A percentile compares a stretch with the other conserved stretches of the same genome.
phyloP scores from a whole-genome alignment of 768 basidiomycete genomes.

The Hericium erinaceus region DNA sequence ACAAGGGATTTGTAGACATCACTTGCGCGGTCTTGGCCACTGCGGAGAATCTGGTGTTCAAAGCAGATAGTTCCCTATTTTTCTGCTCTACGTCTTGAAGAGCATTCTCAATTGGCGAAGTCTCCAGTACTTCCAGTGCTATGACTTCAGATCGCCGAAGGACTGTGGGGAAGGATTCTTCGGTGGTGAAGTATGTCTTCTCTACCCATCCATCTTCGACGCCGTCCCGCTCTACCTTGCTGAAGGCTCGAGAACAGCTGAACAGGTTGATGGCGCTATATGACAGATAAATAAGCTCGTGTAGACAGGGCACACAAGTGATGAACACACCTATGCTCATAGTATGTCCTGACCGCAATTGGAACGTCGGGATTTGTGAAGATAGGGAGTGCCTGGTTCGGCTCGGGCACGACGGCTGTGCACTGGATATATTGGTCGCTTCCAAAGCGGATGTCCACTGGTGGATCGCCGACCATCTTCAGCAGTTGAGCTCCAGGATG shows the following conservation, averaged over 20 bases:
- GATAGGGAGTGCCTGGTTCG: conserved; percentile 64
- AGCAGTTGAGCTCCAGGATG: conserved; percentile 79
- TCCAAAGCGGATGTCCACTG: conserved; percentile 72
- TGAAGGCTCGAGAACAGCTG: conserved; percentile 62
- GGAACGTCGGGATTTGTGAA: conserved; percentile 84
- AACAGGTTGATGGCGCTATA: conserved; percentile 75
- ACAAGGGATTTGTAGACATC: conserved; percentile 70
- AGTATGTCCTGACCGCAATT: conserved; percentile 70
- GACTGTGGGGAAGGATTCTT: conserved; percentile 86
- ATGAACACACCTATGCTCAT: conserved; percentile 63
- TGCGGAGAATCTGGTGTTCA: conserved; percentile 66
- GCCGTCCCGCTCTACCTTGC: conserved; percentile 54
- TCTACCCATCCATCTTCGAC: conserved; percentile 78
- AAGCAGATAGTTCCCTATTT: conserved; percentile 63
- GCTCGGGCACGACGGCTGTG: conserved; percentile 76
- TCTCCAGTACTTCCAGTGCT: conserved; percentile 57
- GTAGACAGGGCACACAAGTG: background rate
- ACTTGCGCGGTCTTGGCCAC: conserved; percentile 67
- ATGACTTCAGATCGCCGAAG: conserved; percentile 83
- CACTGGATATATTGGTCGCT: conserved; percentile 84
- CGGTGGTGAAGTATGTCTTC: conserved; percentile 80
- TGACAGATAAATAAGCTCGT: background rate
- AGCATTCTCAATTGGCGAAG: conserved; percentile 81
- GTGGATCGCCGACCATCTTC: conserved; percentile 64
- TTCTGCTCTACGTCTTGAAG: conserved; percentile 72